Evolutionary conservation across 331 rosid species (phyloP), one percentile per base, ranked within the genome.

Genomic region (Acacia pycnantha): DNA sequence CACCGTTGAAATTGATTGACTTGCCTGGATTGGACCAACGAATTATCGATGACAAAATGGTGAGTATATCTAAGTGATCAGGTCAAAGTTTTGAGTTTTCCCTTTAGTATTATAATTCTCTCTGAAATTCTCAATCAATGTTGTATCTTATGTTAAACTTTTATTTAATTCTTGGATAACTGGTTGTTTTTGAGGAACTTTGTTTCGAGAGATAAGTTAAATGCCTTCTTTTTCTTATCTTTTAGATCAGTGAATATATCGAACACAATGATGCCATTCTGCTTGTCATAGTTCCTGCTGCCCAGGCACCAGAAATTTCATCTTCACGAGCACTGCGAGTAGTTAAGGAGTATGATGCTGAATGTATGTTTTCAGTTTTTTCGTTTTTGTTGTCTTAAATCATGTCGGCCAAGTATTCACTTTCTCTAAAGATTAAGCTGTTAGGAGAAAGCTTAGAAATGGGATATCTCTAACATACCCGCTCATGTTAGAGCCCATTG

Each of bases 11-110:
- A 77, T 88, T 91, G 92, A 80, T 90, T 82, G 96, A 90, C 84
- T 88, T 90, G 54, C 94, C 96, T 46, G 96, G 96, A 80, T 79
- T 91, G 76, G 96, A 91, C 85, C 96, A 91, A 77, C 85, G 76
- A 22, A 84, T 79, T n/a, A 40, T 81, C 84, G 96, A 90, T 87
- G 94, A 91, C 12, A 89, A 91, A 35, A 69, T 88, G 90, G 94
- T 90, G 87, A 85, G 96, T 79, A n/a, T 21, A 37, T 37, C 68
- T 43, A 58, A 58, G 54, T 37, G 24, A 33, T 74, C 24, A 41
- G 35, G 44, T 50, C 19, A 46, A 2, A 46, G 31, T 44, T 43
- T 26, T 71, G 58, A 24, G 15, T 70, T 70, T n/a, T 6, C 31
- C 12, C 59, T 26, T n/a, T 15, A 24, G 59, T 70, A 22, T 12